phyloP scores from a whole-genome alignment of 805 yeast genomes.

The Ogataea siamensis region DNA sequence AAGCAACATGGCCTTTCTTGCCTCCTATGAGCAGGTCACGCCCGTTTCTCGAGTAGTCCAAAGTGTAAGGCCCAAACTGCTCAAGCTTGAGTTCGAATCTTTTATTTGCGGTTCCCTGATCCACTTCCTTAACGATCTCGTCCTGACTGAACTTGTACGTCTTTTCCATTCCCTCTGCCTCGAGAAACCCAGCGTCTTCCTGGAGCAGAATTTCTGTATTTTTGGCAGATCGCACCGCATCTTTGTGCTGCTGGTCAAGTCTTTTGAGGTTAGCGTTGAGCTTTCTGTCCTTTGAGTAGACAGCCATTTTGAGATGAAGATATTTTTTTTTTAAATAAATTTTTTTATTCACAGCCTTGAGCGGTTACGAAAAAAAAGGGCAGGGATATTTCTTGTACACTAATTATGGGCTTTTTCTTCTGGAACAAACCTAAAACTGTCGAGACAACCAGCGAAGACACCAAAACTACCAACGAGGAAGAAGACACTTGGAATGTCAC shows the following conservation, averaged over 20 bases:
- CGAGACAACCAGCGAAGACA: not conserved
- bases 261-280: constrained; percentile 64
- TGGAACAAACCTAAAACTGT: constrained; percentile 4
- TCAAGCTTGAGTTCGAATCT: constrained; percentile 68
- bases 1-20: constrained; percentile 89
- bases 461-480: constrained; percentile 4
- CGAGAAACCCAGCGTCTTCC: constrained; percentile 83
- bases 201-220: constrained; percentile 81
- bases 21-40: constrained; percentile 84
- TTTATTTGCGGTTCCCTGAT: constrained; percentile 70
- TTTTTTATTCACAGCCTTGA: constrained; percentile 14
- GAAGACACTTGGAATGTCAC: constrained; percentile 2
- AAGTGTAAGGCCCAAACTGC: constrained; percentile 81
- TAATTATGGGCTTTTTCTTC: constrained; percentile 11
- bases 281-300: constrained; percentile 43
- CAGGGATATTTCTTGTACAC: constrained; percentile 5
- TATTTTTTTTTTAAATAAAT: constrained; percentile 6
- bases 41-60: constrained; percentile 86
- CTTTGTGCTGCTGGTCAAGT: constrained; percentile 68
- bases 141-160: constrained; percentile 82
- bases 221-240: constrained; percentile 80
- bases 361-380: constrained; percentile 13
- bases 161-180: constrained; percentile 94
- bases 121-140: constrained; percentile 76
- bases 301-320: constrained; percentile 10